A percentile compares a stretch with the other conserved stretches of the same genome.
phyloP scores from a whole-genome alignment of 192 early-diverging fungal species.

The Paraglomus brasilianum region DNA sequence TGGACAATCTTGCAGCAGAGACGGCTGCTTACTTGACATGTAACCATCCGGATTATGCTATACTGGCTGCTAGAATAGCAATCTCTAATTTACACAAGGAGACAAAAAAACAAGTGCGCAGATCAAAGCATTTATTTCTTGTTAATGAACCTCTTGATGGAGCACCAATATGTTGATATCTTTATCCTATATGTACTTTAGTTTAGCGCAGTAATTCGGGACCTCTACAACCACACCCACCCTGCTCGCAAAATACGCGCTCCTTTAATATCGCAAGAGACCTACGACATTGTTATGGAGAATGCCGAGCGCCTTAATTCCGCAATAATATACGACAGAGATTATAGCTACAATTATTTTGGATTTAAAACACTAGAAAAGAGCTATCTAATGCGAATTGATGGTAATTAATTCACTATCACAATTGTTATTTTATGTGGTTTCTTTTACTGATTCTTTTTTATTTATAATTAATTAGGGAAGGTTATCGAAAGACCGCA shows the following conservation, averaged over 20 bases:
- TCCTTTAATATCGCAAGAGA: conserved; percentile 83
- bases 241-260: conserved; percentile 79
- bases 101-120: conserved; percentile 54
- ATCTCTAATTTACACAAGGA: conserved; percentile 92
- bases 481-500: conserved; percentile 88
- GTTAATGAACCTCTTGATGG: neutral
- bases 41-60: conserved; percentile 94
- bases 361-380: conserved; percentile 98
- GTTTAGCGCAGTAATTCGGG: conserved; percentile 78
- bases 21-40: conserved; percentile 86
- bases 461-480: conserved; percentile 5
- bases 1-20: conserved; percentile 97
- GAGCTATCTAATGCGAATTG: conserved; percentile 84
- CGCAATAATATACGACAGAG: conserved; percentile 88
- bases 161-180: conserved; percentile 9
- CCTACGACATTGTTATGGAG: conserved; percentile 62
- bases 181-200: conserved; percentile 8
- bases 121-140: neutral
- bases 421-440: neutral
- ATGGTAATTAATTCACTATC: conserved; percentile 36
- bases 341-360: conserved; percentile 97
- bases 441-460: neutral
- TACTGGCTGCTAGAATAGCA: conserved; percentile 93
- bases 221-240: conserved; percentile 83
- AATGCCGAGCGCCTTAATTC: conserved; percentile 79